Evolutionary conservation across 2,329 filamentous ascomycete genomes (phyloP), one percentile per base, ranked within the genome.

Genomic region (Celoporthe dispersa): DNA sequence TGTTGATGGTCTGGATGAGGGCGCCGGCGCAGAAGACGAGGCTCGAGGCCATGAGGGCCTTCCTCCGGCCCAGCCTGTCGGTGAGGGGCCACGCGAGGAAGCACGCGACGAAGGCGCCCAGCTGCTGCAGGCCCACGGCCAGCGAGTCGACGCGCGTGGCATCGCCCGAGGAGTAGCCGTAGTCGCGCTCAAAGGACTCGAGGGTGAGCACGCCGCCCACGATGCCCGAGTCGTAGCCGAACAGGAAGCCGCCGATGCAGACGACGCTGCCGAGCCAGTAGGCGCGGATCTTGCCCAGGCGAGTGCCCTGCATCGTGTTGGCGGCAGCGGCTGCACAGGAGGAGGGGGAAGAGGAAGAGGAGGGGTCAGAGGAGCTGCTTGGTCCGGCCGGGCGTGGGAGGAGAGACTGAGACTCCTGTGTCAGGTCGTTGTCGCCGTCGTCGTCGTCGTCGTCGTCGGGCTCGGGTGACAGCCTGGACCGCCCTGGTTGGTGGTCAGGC

Each of bases 231-330:
- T 84, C 81, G 73, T 83, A 84, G 51, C 81, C 82, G 66, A 84
- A 82, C 0, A 84, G 74, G 72, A 85, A 84, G 0, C 85, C 85
- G 8, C 84, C 85, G 72, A 85, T 82, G 73, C 84, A 87, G 16
- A 86, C 82, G 3, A 87, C 82, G 1, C 78, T 78, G 2, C 84
- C 84, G 12, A 87, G 80, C 81, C 82, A 87, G 75, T 86, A 87
- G 39, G 84, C 84, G 68, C 85, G 79, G 44, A 84, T 73, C 67
- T 77, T 81, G 33, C 83, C 84, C 31, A 77, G 72, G 4, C 71
- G 72, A 11, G 75, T 75, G 37, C 72, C 71, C 51, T 75, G 76
- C 77, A 78, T 70, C 41, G n/a, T 62, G 59, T n/a, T 35, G 22
- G 12, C 16, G 9, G 19, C 22, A 2, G 25, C 7, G n/a, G 51